These are phyloP conservation scores for Cystobasidium sp. DNA, from an alignment of 1,284 basidiomycete genomes.

Conservation along the genomic window DNA sequence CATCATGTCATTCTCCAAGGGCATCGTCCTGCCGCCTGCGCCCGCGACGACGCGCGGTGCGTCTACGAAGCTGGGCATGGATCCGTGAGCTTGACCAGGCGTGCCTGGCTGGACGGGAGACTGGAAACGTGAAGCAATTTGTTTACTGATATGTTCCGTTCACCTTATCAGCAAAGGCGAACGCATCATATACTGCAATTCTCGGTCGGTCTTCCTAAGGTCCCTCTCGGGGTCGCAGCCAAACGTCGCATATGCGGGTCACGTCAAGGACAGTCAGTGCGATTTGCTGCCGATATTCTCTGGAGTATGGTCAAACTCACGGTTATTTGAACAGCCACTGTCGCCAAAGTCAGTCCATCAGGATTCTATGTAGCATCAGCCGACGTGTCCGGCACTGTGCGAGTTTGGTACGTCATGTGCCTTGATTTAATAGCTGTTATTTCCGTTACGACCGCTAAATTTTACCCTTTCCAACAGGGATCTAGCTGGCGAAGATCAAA, in stretches of 20 bases:
- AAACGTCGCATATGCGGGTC: constrained; percentile 37
- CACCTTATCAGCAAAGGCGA: constrained; percentile 37
- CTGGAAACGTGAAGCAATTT: not conserved
- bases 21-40: constrained; percentile 38
- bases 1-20: constrained; percentile 33
- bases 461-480: constrained; percentile 59
- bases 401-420: constrained; percentile 38
- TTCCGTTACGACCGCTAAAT: not conserved
- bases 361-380: constrained; percentile 95
- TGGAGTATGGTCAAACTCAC: not conserved
- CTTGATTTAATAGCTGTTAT: constrained; percentile 73
- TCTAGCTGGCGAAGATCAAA: constrained; percentile 81
- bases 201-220: constrained; percentile 41
- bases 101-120: not conserved
- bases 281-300: not conserved
- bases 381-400: constrained; percentile 33
- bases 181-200: constrained; percentile 42
- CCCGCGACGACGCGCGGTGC: constrained; percentile 41
- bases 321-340: constrained; percentile 22
- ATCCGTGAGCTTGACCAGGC: constrained; percentile 12
- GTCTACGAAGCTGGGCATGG: constrained; percentile 40
- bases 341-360: constrained; percentile 71
- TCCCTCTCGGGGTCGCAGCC: constrained; percentile 23
- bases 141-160: not conserved
- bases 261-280: constrained; percentile 41